A percentile compares a stretch with the other conserved stretches of the same genome.
Conservation (phyloP, 352 stramenopile genomes). For the Phytopythium oedochilum region DNA sequence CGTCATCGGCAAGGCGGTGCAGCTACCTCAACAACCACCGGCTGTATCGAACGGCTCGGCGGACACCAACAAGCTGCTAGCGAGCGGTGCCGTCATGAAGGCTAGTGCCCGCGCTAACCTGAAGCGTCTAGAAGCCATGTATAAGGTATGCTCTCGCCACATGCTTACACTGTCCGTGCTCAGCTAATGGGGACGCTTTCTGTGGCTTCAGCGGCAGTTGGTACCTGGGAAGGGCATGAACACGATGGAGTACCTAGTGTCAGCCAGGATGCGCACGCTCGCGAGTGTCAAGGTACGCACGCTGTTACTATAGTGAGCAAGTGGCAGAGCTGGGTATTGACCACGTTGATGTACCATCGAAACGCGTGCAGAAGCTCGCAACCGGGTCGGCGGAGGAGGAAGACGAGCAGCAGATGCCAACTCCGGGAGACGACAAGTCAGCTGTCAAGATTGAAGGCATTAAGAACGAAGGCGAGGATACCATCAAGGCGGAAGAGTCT, state of each 20-base stretch:
- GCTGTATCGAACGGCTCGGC: conserved; percentile 11
- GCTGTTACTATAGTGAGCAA: not conserved
- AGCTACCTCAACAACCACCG: conserved; percentile 9
- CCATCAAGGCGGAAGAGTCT: not conserved
- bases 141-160: conserved; percentile 38
- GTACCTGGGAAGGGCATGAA: conserved; percentile 13
- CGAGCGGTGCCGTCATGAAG: conserved; percentile 40
- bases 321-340: not conserved
- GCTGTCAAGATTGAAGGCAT: conserved; percentile 5
- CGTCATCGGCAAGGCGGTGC: not conserved
- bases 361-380: not conserved
- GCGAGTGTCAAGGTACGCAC: conserved; percentile 31
- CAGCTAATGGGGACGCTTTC: not conserved
- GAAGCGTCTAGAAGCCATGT: conserved; percentile 65
- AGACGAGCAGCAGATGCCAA: not conserved
- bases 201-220: conserved; percentile 26
- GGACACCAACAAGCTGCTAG: conserved; percentile 39
- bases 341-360: not conserved
- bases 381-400: not conserved
- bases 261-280: conserved; percentile 41
- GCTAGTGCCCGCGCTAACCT: conserved; percentile 31
- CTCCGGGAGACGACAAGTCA: not conserved
- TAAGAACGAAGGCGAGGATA: not conserved
- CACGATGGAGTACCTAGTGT: conserved; percentile 36
- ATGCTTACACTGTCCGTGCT: not conserved